Evolutionary conservation across 805 yeast genomes (phyloP), one percentile per base, ranked within the genome.

Genomic region (Debaryomyces maramus): DNA sequence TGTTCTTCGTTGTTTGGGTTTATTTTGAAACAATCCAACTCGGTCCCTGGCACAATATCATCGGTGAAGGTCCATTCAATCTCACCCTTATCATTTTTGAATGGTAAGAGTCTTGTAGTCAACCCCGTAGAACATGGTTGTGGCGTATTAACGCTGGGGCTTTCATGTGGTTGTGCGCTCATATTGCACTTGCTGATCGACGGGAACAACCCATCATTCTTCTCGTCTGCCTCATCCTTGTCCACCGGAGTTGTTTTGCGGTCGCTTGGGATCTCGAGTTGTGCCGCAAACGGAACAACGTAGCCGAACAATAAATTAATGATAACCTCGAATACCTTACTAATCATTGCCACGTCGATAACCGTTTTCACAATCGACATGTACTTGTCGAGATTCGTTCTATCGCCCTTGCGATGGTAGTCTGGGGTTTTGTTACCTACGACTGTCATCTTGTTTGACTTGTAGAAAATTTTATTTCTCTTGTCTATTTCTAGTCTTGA

Each of bases 11-110:
- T 30, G 3, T 16, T 11, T 3, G 28, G 29, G 10, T 29, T 30
- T 19, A 52, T 41, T 39, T 58, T 59, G 43, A 60, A 61, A 9
- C 50, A 55, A 22, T 63, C 66, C 35, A 60, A 47, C 41, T 59
- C 67, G 38, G 48, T 38, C 5, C 55, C 64, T 11, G 55, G 47
- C 23, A 39, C 36, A 9, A 53, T 33, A 45, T 69, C 73, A 30
- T 76, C 79, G 17, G 75, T 70, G 40, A 80, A 69, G 11, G 70
- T 70, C 78, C 83, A 80, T 40, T 77, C 81, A 11, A 80, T 68
- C 45, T 77, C 79, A 3, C 85, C 86, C 23, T 70, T 66, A 11
- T 56, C 59, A 49, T 77, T 78, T 35, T 72, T 74, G 45, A 71
- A 65, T 3, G 83, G 79, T n/a, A 76, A 57, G 32, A 77, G 62